These are phyloP conservation scores for Cyclotella cryptica DNA, from an alignment of 108 stramenopile species.

Conservation along the genomic window DNA sequence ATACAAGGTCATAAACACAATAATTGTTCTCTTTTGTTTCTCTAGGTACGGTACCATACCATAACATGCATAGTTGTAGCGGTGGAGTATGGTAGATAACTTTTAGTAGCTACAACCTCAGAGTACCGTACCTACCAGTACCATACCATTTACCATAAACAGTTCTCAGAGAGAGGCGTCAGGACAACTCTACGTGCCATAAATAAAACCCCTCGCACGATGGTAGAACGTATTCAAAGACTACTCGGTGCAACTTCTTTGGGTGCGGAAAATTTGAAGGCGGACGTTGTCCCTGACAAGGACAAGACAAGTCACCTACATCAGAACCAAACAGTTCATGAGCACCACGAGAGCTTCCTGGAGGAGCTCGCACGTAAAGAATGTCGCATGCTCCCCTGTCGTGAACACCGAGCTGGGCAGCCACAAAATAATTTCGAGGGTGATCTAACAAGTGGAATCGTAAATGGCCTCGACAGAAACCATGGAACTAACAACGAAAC, in stretches of 20 bases:
- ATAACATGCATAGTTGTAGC: no score
- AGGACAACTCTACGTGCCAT: no score
- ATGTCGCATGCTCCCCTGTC: conserved; percentile 18
- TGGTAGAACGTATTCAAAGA: conserved; percentile 13
- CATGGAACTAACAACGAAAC: conserved; percentile 61
- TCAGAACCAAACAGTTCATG: neutral
- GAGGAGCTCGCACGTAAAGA: conserved; percentile 33
- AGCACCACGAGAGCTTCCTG: conserved; percentile 29
- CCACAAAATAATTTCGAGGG: neutral
- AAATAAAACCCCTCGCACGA: neutral
- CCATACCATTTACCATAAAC: no score
- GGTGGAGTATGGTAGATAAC: no score
- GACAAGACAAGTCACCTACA: neutral
- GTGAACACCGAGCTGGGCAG: conserved; percentile 9
- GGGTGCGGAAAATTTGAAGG: no score
- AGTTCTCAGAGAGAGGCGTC: no score
- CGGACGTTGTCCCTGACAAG: neutral
- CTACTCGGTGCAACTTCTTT: conserved; percentile 7
- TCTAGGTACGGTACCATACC: no score
- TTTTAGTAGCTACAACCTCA: no score
- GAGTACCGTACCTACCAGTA: no score
- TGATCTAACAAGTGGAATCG: neutral
- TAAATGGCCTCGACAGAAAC: neutral
- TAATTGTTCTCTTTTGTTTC: no score
- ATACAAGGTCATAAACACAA: no score